These are phyloP conservation scores for Skeletonema costatum DNA, from an alignment of 108 stramenopile genomes.

Conservation along the genomic window DNA sequence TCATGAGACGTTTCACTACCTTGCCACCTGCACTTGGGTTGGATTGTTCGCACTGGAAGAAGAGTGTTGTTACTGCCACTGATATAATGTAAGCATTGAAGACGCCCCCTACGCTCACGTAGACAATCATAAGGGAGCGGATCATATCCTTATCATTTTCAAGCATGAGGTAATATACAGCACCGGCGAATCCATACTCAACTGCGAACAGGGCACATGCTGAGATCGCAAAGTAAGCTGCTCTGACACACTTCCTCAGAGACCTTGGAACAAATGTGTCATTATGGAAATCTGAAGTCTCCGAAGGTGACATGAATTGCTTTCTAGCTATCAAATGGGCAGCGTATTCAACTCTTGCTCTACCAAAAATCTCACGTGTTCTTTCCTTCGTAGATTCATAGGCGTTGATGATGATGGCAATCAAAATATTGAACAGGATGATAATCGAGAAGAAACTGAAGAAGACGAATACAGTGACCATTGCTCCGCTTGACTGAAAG, in stretches of 20 bases:
- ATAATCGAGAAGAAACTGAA: conserved; percentile 51
- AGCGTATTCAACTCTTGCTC: conserved; percentile 46
- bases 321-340: conserved; percentile 42
- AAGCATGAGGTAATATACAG: conserved; percentile 12
- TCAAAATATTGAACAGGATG: conserved; percentile 46
- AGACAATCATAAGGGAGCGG: conserved; percentile 25
- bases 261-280: conserved; percentile 29
- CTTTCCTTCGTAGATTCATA: conserved; percentile 36
- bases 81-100: conserved; percentile 43
- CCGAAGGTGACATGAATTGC: conserved; percentile 39
- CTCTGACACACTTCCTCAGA: conserved; percentile 8
- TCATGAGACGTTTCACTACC: not conserved
- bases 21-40: not conserved
- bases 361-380: conserved; percentile 26
- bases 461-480: conserved; percentile 35
- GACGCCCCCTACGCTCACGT: conserved; percentile 19
- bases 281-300: conserved; percentile 37
- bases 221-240: not conserved
- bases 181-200: conserved; percentile 34
- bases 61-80: conserved; percentile 9
- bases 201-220: conserved; percentile 22
- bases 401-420: conserved; percentile 48
- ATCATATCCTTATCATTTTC: conserved; percentile 19
- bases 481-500: conserved; percentile 30
- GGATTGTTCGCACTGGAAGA: conserved; percentile 1